A percentile compares a stretch with the other conserved stretches of the same genome.
These are phyloP conservation scores for Fusarium hainanense DNA, from an alignment of 2,329 filamentous ascomycete genomes.

Conservation along the genomic window DNA sequence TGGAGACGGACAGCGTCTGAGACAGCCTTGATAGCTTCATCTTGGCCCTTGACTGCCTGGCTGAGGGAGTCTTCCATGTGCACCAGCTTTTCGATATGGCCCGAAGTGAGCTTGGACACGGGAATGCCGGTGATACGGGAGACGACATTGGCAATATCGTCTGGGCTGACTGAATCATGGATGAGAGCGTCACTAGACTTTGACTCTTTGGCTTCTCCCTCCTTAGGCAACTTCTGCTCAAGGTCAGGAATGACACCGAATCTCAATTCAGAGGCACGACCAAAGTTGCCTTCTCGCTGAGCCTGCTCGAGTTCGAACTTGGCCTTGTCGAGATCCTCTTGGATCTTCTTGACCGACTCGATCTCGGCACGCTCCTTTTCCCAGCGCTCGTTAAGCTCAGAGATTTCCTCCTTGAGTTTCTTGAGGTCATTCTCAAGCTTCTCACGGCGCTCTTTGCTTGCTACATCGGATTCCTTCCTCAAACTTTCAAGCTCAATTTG, in stretches of 20 bases:
- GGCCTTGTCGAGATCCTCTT: constrained; percentile 88
- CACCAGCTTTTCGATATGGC: constrained; percentile 93
- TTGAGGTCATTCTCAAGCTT: constrained; percentile 84
- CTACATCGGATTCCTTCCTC: constrained; percentile 91
- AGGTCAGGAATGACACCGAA: constrained; percentile 88
- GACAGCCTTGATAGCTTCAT: constrained; percentile 91
- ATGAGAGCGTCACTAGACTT: constrained; percentile 70
- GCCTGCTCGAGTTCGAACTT: constrained; percentile 87
- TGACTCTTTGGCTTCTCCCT: constrained; percentile 62
- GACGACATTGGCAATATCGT: constrained; percentile 94
- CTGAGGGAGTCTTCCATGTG: constrained; percentile 93
- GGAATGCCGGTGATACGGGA: constrained; percentile 93
- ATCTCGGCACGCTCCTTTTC: constrained; percentile 89
- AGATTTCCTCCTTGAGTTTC: constrained; percentile 79
- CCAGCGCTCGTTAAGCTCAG: constrained; percentile 84
- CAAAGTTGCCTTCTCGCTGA: constrained; percentile 89
- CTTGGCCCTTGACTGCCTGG: constrained; percentile 88
- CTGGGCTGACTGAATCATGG: constrained; percentile 93
- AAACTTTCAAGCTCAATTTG: constrained; percentile 96
- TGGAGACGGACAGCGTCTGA: constrained; percentile 95
- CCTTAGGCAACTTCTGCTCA: constrained; percentile 82
- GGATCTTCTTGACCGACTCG: constrained; percentile 84
- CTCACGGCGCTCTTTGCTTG: constrained; percentile 86
- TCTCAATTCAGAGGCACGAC: constrained; percentile 86
- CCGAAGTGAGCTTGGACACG: constrained; percentile 89